Evolutionary conservation across 345 rosid genomes (phyloP).

Genomic region (Geranium rotundifolium): DNA sequence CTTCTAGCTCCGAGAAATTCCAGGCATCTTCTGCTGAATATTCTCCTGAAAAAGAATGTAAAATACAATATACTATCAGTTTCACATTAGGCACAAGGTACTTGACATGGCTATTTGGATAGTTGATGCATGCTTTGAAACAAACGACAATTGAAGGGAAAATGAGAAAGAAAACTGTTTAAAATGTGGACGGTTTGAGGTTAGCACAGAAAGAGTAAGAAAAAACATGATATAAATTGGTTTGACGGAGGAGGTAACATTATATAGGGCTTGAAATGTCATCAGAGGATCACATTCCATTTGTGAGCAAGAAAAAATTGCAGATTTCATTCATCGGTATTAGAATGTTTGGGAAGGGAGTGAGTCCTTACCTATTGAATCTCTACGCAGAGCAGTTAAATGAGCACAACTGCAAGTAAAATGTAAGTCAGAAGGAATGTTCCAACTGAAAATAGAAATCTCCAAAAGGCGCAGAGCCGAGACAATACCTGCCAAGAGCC

Average conservation of each 20-base stretch:
- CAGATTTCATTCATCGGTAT: background rate
- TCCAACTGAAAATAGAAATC: background rate
- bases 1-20: constrained; percentile 83
- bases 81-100: background rate
- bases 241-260: too few species aligned
- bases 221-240: too few species aligned
- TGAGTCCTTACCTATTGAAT: constrained; percentile 63
- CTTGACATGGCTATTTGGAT: background rate
- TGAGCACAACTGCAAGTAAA: constrained; percentile 74
- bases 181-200: too few species aligned
- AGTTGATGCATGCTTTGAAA: background rate
- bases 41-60: constrained; percentile 36
- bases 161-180: too few species aligned
- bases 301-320: background rate
- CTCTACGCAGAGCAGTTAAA: constrained; percentile 86
- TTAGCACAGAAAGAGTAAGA: too few species aligned
- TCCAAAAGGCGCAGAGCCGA: background rate
- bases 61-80: background rate
- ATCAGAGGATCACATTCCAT: too few species aligned
- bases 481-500: constrained; percentile 76
- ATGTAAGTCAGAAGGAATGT: too few species aligned
- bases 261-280: too few species aligned
- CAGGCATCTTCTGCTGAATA: constrained; percentile 76
- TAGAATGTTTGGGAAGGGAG: background rate
- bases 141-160: too few species aligned